Conservation (phyloP, 2,329 filamentous ascomycete species). For the Pezicula radicicola region DNA sequence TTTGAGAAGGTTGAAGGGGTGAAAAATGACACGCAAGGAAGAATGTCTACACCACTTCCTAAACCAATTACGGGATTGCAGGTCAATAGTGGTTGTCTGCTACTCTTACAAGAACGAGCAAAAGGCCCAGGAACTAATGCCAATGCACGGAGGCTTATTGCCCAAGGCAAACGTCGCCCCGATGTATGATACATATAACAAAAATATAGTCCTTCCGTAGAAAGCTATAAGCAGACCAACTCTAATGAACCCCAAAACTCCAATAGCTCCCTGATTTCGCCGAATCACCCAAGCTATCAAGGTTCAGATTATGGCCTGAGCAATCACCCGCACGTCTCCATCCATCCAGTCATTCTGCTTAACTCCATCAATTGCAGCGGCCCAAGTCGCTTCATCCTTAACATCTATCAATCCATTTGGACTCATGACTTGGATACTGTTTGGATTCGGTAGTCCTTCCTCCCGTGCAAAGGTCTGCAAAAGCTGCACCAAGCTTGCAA, state of each 20-base stretch:
- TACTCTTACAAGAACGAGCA: no score
- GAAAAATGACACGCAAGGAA: background rate
- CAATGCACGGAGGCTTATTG: no score
- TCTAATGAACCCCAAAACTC: no score
- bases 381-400: slow-evolving; percentile 20
- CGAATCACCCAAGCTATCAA: no score
- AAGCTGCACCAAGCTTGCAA: slow-evolving; percentile 20
- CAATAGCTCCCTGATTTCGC: no score
- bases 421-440: slow-evolving; percentile 18
- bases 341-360: slow-evolving; percentile 27
- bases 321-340: slow-evolving; percentile 22
- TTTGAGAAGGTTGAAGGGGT: slow-evolving; percentile 32
- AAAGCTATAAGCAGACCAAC: no score
- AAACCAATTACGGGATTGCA: no score
- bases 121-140: no score
- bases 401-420: slow-evolving; percentile 19
- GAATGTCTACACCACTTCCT: background rate
- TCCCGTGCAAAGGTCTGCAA: slow-evolving; percentile 16
- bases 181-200: no score
- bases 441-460: slow-evolving; percentile 7
- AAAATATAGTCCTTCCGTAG: no score
- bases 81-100: no score
- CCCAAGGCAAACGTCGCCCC: no score
- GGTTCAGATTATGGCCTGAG: slow-evolving; percentile 3
- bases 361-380: slow-evolving; percentile 13